These are phyloP conservation scores for Saraca asoca DNA, from an alignment of 331 rosid genomes.

Conservation along the genomic window DNA sequence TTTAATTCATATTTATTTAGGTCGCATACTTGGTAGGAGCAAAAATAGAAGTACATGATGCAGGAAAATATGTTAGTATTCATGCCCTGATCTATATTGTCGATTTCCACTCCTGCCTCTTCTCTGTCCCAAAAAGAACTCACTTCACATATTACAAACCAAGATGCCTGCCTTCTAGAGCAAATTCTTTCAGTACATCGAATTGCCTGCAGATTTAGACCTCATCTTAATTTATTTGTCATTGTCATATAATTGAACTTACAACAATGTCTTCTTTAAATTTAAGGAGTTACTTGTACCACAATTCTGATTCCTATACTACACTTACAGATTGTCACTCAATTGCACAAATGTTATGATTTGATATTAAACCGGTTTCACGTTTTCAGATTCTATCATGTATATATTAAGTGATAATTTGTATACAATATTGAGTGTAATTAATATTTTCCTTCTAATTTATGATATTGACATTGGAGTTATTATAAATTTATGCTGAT, in stretches of 20 bases:
- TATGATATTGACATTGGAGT: background rate
- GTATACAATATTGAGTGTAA: too few species aligned
- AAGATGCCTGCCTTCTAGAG: background rate
- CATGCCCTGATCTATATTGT: too few species aligned
- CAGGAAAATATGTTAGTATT: too few species aligned
- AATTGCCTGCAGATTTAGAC: background rate
- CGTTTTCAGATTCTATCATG: too few species aligned
- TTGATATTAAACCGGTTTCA: too few species aligned
- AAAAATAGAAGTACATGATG: too few species aligned
- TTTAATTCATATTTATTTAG: too few species aligned
- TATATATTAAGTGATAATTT: too few species aligned
- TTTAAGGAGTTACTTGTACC: background rate
- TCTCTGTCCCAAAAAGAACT: background rate
- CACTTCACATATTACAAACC: background rate
- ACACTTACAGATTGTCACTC: too few species aligned
- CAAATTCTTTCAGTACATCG: background rate
- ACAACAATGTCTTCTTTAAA: background rate
- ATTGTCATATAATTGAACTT: background rate
- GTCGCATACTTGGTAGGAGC: too few species aligned
- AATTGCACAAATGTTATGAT: too few species aligned
- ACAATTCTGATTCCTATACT: background rate
- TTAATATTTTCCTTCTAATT: background rate
- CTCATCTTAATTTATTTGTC: conserved; percentile 7
- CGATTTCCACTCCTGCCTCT: too few species aligned
- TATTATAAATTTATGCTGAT: conserved; percentile 12